phyloP scores from a whole-genome alignment of 768 basidiomycete genomes.

The Tremella mesenterica region DNA sequence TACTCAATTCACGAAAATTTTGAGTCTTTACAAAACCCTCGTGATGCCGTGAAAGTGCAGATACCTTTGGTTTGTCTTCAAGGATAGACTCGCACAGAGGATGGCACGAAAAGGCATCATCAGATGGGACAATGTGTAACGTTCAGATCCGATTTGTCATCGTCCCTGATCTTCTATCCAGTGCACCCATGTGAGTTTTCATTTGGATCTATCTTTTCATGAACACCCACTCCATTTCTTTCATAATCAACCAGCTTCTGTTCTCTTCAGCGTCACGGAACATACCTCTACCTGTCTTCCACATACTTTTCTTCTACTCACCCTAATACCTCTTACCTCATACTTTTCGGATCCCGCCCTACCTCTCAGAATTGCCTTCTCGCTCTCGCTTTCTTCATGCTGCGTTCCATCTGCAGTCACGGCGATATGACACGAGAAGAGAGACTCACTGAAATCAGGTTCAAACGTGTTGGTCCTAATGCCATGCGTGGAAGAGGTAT shows the following conservation, averaged over 20 bases:
- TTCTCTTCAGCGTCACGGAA: neutral
- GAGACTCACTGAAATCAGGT: conserved; percentile 54
- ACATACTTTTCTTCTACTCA: too few relatives aligned
- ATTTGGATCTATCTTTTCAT: too few relatives aligned
- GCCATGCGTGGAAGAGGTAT: conserved; percentile 99
- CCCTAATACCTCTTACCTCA: too few relatives aligned
- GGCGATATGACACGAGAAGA: too few relatives aligned
- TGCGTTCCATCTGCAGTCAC: too few relatives aligned
- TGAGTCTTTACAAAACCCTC: neutral
- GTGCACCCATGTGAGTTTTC: conserved; percentile 93
- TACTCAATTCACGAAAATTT: too few relatives aligned
- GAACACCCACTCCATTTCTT: neutral
- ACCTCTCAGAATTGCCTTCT: too few relatives aligned
- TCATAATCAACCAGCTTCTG: neutral
- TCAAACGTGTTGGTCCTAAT: conserved; percentile 95
- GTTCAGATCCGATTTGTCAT: conserved; percentile 72
- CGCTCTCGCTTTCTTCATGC: too few relatives aligned
- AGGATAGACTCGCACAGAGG: neutral
- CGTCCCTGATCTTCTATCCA: conserved; percentile 98
- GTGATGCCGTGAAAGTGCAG: too few relatives aligned
- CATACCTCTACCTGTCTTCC: neutral
- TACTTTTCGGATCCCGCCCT: too few relatives aligned
- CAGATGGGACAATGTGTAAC: neutral
- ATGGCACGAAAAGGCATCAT: neutral
- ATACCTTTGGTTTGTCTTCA: too few relatives aligned